Evolutionary conservation across 768 basidiomycete species (phyloP).

Genomic region (Neoboletus brunneissimus): DNA sequence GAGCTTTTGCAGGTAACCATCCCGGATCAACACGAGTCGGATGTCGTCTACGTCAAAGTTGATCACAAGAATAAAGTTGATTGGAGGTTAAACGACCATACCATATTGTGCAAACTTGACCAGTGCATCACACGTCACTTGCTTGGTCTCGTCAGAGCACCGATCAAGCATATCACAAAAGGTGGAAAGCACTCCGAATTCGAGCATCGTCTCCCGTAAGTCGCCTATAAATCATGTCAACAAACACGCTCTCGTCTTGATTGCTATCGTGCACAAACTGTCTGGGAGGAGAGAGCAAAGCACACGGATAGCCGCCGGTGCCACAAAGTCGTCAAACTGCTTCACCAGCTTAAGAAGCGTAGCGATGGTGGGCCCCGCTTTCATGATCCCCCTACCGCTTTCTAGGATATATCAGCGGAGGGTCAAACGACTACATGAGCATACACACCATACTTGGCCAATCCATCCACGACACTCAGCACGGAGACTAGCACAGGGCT

Average conservation of each 20-base stretch:
- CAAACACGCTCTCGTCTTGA: background rate
- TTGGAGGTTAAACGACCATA: background rate
- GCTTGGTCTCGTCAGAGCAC: conserved; percentile 21
- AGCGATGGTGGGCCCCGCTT: background rate
- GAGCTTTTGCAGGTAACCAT: conserved; percentile 9
- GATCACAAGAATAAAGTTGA: background rate
- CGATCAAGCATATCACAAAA: conserved; percentile 22
- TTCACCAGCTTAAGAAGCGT: conserved; percentile 21
- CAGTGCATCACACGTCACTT: conserved; percentile 12
- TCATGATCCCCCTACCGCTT: conserved; percentile 9
- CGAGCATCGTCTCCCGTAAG: conserved; percentile 19
- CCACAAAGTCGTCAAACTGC: conserved; percentile 28
- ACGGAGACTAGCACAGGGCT: conserved; percentile 21
- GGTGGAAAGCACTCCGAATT: conserved; percentile 9
- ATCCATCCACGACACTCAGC: conserved; percentile 17
- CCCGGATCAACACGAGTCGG: background rate
- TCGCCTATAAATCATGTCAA: conserved; percentile 16
- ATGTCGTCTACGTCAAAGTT: conserved; percentile 9
- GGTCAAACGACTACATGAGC: background rate
- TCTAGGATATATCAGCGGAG: background rate
- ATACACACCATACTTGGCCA: conserved; percentile 15
- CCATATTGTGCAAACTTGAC: conserved; percentile 18
- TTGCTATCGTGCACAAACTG: conserved; percentile 6
- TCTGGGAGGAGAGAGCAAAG: conserved; percentile 25
- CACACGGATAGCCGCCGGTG: conserved; percentile 26